A percentile compares a stretch with the other conserved stretches of the same genome.
Evolutionary conservation across 768 basidiomycete genomes (phyloP).

Genomic region (Leccinum boreale): DNA sequence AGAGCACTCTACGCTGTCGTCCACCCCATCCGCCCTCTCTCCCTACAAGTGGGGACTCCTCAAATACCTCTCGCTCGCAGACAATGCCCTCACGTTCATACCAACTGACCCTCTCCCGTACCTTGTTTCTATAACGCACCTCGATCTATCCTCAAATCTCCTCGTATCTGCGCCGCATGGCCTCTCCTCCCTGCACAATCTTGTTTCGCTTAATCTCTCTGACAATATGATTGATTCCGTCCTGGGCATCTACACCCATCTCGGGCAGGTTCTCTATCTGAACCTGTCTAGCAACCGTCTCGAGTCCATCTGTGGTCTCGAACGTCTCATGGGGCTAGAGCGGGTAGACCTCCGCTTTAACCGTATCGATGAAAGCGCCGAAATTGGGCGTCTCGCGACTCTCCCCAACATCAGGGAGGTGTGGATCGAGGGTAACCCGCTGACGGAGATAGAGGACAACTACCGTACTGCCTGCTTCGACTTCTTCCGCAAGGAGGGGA

Average conservation of each 20-base stretch:
- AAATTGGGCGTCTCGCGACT: conserved; percentile 77
- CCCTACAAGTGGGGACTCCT: conserved; percentile 72
- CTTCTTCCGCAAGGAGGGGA: conserved; percentile 83
- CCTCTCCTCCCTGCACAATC: conserved; percentile 69
- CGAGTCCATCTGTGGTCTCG: conserved; percentile 92
- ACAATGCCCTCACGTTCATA: conserved; percentile 79
- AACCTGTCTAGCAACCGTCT: conserved; percentile 86
- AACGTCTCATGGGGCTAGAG: conserved; percentile 81
- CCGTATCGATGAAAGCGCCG: conserved; percentile 74
- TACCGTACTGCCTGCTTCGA: conserved; percentile 81
- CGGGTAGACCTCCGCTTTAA: conserved; percentile 83
- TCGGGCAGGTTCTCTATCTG: conserved; percentile 73
- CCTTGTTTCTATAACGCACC: conserved; percentile 71
- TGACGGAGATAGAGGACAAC: conserved; percentile 63
- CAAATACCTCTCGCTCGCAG: conserved; percentile 70
- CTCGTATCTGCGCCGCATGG: conserved; percentile 84
- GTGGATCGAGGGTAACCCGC: conserved; percentile 83
- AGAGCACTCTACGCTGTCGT: conserved; percentile 20
- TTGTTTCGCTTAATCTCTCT: conserved; percentile 89
- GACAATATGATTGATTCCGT: conserved; percentile 98
- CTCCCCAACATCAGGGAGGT: conserved; percentile 79
- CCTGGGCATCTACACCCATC: conserved; percentile 76
- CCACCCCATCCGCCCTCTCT: conserved; percentile 43
- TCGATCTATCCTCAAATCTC: conserved; percentile 90
- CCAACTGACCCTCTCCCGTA: conserved; percentile 63